Base-by-base conservation (phyloP, 2,329 filamentous ascomycete genomes). In the Botrytis pseudocinerea region DNA sequence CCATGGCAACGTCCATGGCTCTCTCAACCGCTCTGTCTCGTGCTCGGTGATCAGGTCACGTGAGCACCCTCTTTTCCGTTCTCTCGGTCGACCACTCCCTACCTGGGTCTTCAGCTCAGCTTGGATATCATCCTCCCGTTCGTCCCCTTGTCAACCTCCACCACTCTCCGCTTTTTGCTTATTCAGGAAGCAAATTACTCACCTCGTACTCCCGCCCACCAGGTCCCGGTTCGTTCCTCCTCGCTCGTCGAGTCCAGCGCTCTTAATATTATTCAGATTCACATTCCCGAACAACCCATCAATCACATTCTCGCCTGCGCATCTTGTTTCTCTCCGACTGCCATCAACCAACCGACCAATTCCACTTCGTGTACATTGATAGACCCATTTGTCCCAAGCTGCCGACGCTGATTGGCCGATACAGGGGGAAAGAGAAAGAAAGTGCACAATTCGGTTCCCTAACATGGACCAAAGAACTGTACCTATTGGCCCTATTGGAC, bases 321-420 rank as follows among this genome's bases (percentile, higher is more conserved):
- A 38, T 2, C n/a, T 18, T 57, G 3, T 28, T 57, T n/a, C 51
- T 57, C 28, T 40, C 22, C 79, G 80, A 80, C 79, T 80, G 73
- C 79, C 79, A 79, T 78, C 78, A 79, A 78, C 78, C 78, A 80
- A 78, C 78, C 51, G n/a, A 54, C 51, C 77, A 76, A 22, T 35
- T 54, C 38, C 65, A 59, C 48, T 42, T 44, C 70, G 54, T 40
- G 38, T 42, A 38, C 14, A 38, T 54, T 38, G 28, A 42, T n/a
- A 59, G 59, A 61, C 25, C 32, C 28, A 42, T 35, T 35, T 22
- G n/a, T 25, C 32, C 44, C 46, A 40, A 69, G 35, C 40, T 63
- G 2, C 32, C 22, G 3, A 5, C 18, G 18, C 51, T 16, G 51
- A 57, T 28, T 57, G n/a, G 28, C 28, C 16, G 25, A 28, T 18